Conservation (phyloP, 2,329 filamentous ascomycete species). For the Remersonia thermophila region DNA sequence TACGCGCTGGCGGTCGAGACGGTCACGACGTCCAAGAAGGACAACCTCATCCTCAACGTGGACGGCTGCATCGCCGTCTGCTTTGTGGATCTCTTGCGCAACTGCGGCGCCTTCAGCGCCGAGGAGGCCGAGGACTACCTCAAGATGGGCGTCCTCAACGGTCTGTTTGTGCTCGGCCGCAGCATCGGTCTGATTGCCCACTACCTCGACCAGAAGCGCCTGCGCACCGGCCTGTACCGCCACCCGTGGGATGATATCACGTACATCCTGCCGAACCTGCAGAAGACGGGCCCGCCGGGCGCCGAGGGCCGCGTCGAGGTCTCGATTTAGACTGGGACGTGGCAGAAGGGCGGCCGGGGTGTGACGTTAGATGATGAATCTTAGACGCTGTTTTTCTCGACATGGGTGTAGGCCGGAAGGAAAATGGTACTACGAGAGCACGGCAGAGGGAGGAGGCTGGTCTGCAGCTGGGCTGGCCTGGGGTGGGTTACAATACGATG, state of each 20-base stretch:
- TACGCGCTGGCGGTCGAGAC: slow-evolving; percentile 96
- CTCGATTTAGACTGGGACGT: slow-evolving; percentile 45
- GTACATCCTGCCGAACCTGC: slow-evolving; percentile 75
- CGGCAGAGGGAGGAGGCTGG: too few relatives aligned
- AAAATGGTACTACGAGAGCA: too few relatives aligned
- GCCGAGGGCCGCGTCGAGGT: slow-evolving; percentile 85
- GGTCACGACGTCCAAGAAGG: slow-evolving; percentile 98
- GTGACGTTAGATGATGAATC: background rate
- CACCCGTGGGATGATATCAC: slow-evolving; percentile 99
- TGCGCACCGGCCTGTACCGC: slow-evolving; percentile 95
- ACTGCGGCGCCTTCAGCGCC: slow-evolving; percentile 89
- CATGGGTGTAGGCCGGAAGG: too few relatives aligned
- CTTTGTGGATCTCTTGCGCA: slow-evolving; percentile 95
- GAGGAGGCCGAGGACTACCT: slow-evolving; percentile 99
- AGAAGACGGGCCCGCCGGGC: slow-evolving; percentile 56
- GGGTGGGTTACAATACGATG: too few relatives aligned
- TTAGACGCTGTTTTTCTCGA: slow-evolving; percentile 3
- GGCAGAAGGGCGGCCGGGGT: too few relatives aligned
- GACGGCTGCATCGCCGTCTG: slow-evolving; percentile 96
- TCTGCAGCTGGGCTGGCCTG: too few relatives aligned
- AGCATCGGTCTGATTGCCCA: slow-evolving; percentile 98
- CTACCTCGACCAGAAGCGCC: slow-evolving; percentile 98
- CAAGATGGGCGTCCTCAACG: slow-evolving; percentile 97
- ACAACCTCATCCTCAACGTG: slow-evolving; percentile 99
- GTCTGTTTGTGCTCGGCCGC: slow-evolving; percentile 94